Base-by-base conservation (phyloP, 371 early-diverging fungal species). In the Mycotypha africana region DNA sequence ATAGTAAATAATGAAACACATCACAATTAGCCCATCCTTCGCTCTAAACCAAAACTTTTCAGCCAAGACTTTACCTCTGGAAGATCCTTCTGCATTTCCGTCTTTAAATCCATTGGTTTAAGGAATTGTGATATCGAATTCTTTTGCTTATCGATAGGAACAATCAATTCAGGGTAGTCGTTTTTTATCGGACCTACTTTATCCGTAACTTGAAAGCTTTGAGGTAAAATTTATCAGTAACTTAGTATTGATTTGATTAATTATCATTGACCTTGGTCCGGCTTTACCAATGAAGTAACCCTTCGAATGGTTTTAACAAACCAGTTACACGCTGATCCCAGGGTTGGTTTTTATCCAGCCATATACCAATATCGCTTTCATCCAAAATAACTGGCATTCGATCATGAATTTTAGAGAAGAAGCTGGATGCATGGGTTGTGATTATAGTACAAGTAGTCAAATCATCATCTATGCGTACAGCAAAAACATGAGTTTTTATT, bases 331-430 rank as follows among this genome's bases (percentile, higher is more conserved):
- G n/a, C n/a, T n/a, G n/a, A n/a, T n/a, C n/a, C 72, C 83, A 83
- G 0, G 44, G 36, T 3, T 53, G 23, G 14, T 41, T 41, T n/a
- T 64, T 66, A 49, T 84, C 76, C n/a, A 88, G 49, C 89, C 89
- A 88, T 11, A 26, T 30, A 11, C 61, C 53, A 16, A 73, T 57
- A 17, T 71, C 76, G 20, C 65, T 49, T 12, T 71, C 54, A 11
- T 75, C 62, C 21, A 86, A 58, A 42, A 88, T 76, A 23, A 82
- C 86, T 14, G 89, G 89, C 84, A 88, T 85, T 1, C 89, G 75
- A 46, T 82, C 76, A 49, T 88, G 89, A 1, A 88, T 53, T 60
- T 67, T 80, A 9, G 61, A 53, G 20, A 86, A 60, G 68, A 3
- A 16, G 14, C 0, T 30, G 3, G 8, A 8, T 2, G 78, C 49